Evolutionary conservation across 2,329 filamentous ascomycete genomes (phyloP), one percentile per base, ranked within the genome.

Genomic region (Phyllosticta citribraziliensis): DNA sequence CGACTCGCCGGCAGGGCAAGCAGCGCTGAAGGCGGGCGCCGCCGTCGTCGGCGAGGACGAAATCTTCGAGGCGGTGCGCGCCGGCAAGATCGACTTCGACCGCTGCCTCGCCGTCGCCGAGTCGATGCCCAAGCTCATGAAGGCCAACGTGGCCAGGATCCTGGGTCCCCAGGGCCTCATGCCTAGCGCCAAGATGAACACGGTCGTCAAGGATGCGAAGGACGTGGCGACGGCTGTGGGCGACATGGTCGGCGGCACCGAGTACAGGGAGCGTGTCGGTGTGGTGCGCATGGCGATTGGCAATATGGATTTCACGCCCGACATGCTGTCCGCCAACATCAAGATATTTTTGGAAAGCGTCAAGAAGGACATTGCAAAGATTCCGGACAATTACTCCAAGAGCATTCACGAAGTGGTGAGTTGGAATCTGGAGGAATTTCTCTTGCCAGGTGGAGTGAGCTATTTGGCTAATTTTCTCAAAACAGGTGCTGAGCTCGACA

Each of bases 111-210:
- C 91, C 76, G 92, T 97, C 74, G 80, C 82, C 57, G 85, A 89
- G 67, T 91, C 87, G 67, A 80, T 94, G 67, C 81, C 83, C 58
- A 91, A 88, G 61, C 78, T 99, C 69, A 88, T 87, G 72, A 92
- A 94, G 78, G 88, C 91, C 40, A 84, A 83, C 0, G 74, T 99
- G 65, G 93, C 88, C 65, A 83, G 87, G 66, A 82, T 96, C 52
- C 80, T 99, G 20, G 94, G 94, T 69, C 94, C 95, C 54, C 87
- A 84, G 74, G 92, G 92, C 2, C 75, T 99, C 70, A 97, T 99
- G 94, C 94, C 94, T 5, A 95, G 84, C 72, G 78, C 83, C 63
- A 96, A 96, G 80, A 85, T 85, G 64, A 91, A 91, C 65, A 97
- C 94, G 0, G 88, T 99, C 61, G 91, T 96, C 24, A 87, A 83